phyloP scores from a whole-genome alignment of 2,329 filamentous ascomycete species.

The Fusarium sambucinum region DNA sequence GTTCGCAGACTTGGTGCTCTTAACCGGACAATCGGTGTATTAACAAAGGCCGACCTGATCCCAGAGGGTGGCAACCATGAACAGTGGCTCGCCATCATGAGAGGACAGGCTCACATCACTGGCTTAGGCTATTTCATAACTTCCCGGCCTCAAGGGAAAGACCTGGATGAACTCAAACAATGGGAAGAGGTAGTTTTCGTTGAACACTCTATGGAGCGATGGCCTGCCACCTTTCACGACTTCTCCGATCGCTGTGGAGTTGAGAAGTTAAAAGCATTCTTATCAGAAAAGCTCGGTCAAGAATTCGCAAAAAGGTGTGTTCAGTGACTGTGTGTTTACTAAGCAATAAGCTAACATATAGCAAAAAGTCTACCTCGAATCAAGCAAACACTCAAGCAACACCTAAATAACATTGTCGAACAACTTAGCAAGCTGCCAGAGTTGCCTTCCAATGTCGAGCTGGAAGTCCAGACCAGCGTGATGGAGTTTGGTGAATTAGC shows the following conservation, averaged over 20 bases:
- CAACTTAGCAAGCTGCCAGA: conserved; percentile 73
- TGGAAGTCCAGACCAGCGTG: conserved; percentile 72
- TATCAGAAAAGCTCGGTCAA: conserved; percentile 65
- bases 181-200: conserved; percentile 68
- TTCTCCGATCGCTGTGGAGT: conserved; percentile 66
- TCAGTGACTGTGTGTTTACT: too few relatives aligned
- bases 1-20: conserved; percentile 69
- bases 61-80: conserved; percentile 60
- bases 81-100: conserved; percentile 74
- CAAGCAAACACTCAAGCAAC: conserved; percentile 63
- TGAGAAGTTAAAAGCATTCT: conserved; percentile 63
- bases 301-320: conserved; percentile 65
- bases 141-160: conserved; percentile 70
- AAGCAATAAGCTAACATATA: conserved; percentile 21
- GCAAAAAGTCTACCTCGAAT: conserved; percentile 62
- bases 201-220: conserved; percentile 53
- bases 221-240: conserved; percentile 62
- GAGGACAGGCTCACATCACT: conserved; percentile 70
- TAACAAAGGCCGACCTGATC: conserved; percentile 87
- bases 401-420: conserved; percentile 64
- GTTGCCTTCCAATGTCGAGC: conserved; percentile 74
- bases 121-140: conserved; percentile 85
- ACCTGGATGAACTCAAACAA: conserved; percentile 63
- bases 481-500: conserved; percentile 66
- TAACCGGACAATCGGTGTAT: conserved; percentile 75